Evolutionary conservation across 1,284 basidiomycete genomes (phyloP), one percentile per base, ranked within the genome.

Genomic region (Lignosus rhinocerotis): DNA sequence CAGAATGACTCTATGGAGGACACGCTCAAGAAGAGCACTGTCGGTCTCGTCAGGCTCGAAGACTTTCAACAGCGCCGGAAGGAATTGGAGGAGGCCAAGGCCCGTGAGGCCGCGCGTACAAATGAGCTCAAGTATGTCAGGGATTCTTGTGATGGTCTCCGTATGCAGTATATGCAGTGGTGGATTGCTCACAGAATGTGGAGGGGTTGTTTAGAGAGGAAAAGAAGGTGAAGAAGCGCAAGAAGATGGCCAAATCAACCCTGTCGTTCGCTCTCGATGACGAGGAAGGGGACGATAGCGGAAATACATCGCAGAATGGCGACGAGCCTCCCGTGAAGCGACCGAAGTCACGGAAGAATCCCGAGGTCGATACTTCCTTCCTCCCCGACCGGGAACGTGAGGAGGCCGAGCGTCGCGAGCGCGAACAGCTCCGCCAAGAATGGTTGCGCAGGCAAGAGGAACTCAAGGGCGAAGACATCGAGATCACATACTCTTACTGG

Each of bases 1-100:
- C 93, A 97, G 73, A 88, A 93, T 74, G 96, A 98, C 71, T 94
- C 91, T 5, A 88, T 98, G 80, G 96, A 98, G 72, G 97, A 99
- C 59, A 84, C 85, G 11, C 82, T 99, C 52, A 98, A 98, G 79
- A 85, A 94, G 69, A 90, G 84, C 50, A 99, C 97, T 0, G 87
- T 99, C 56, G 97, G 97, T 66, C 83, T 99, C 14, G 96, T 99
- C 2, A 86, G 84, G 59, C 81, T 98, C 8, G 92, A 96, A 68
- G 97, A 98, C 49, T 99, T 99, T 67, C 91, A 93, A 71, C 88
- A 92, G 73, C 87, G 84, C 66, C 80, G 94, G 58, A 92, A 93
- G 66, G 93, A 92, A 67, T 76, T 99, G 3, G 95, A 98, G 71
- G 97, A 99, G 73, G 88, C 90, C 47, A 95, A 95, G 71, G 87